Evolutionary conservation across 192 early-diverging fungal species (phyloP).

Genomic region (Lobosporangium transversale): DNA sequence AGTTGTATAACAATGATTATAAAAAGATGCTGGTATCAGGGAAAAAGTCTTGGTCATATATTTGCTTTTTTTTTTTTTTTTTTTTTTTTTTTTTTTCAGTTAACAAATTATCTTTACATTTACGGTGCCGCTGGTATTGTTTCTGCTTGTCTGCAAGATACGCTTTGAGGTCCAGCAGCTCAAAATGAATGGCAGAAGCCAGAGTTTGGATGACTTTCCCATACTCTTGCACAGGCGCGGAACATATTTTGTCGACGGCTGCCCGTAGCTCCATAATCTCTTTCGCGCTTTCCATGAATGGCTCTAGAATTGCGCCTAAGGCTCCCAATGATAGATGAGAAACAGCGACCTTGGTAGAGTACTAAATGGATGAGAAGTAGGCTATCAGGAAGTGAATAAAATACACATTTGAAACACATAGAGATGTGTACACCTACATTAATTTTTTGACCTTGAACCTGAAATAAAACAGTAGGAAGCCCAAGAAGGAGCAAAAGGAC

Average conservation of each 20-base stretch:
- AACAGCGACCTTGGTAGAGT: conserved; percentile 6
- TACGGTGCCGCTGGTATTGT: conserved; percentile 13
- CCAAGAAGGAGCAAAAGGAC: conserved; percentile 33
- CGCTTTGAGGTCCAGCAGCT: conserved; percentile 10
- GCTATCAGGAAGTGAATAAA: neutral
- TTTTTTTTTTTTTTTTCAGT: neutral
- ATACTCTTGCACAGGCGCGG: conserved; percentile 1
- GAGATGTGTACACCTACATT: neutral
- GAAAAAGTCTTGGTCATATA: too few relatives aligned
- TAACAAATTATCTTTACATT: conserved; percentile 25
- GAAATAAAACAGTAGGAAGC: conserved; percentile 23
- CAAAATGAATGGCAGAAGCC: conserved; percentile 22
- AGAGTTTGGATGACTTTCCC: conserved; percentile 40
- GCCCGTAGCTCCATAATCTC: conserved; percentile 10
- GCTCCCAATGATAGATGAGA: conserved; percentile 29
- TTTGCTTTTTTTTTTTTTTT: too few relatives aligned
- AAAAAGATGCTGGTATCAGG: too few relatives aligned
- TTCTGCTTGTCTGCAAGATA: conserved; percentile 13
- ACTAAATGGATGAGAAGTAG: neutral
- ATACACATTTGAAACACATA: neutral
- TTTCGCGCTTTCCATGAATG: conserved; percentile 14
- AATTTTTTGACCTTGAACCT: neutral
- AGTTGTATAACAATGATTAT: too few relatives aligned
- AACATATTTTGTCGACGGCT: conserved; percentile 26
- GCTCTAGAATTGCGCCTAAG: conserved; percentile 9